Evolutionary conservation across 352 stramenopile species (phyloP), one percentile per base, ranked within the genome.

Genomic region (Phytophthora boehmeriae): DNA sequence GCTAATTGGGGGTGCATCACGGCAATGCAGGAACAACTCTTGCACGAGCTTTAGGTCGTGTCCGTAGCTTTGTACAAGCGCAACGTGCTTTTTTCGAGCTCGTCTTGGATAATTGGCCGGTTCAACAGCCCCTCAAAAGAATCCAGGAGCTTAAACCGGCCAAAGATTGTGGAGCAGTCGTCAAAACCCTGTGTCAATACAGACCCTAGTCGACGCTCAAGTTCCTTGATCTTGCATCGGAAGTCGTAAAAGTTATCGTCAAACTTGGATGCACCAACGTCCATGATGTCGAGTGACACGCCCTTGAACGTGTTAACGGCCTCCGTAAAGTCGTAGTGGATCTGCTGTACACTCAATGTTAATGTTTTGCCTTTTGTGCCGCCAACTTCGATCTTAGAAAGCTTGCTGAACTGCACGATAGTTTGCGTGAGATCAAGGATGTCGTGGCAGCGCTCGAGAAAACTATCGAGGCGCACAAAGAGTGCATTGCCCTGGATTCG

Each of bases 231-330:
- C 63, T 96, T 97, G 75, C 95, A 98, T 30, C 95, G 89, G 51
- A 99, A 99, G 45, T 97, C 89, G 66, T 98, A 98, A 54, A 98
- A 99, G 62, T 99, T 97, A 68, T 98, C 93, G 64, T 99, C 96
- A 46, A 99, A 99, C 69, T 98, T 91, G 39, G 93, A 98, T 16
- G 92, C 96, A 17, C 88, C 90, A 19, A 99, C 96, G 63, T 99
- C 95, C 95, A 99, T 98, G 35, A 99, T 98, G 70, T 99, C 97
- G 46, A 97, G 98, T 0, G 95, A 96, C 2, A 99, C 93, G 47
- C 80, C 84, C 70, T 99, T 98, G 71, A 99, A 97, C 44, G 83
- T 92, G 51, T 97, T 91, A 9, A 99, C 95, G 0, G 96, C 93
- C 13, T 86, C 76, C 14, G 94, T 89, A 68, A 99, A 99, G 75